Evolutionary conservation across 768 basidiomycete species (phyloP), one percentile per base, ranked within the genome.

Genomic region (Podaxis mareebaensis): DNA sequence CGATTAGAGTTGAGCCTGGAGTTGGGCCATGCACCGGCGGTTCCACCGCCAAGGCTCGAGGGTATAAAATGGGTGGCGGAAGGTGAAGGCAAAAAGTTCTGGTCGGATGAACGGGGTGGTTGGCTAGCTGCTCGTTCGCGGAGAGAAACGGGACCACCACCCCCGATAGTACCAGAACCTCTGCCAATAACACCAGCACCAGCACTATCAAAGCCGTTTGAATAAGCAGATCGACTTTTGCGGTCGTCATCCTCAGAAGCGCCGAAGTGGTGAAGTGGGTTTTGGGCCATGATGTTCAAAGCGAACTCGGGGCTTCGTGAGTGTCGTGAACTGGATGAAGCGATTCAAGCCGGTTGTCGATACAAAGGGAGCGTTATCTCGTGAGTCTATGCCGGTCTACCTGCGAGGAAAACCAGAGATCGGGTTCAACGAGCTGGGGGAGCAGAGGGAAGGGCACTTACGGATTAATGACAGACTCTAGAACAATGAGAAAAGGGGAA

Each of bases 111-210:
- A 65, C 82, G 82, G 3, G 89, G 88, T 7, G 89, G 89, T 69
- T 91, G 89, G 71, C 86, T 88, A 1, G 88, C 83, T 48, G 89
- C 89, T 63, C 89, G 78, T 75, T 89, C 87, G 62, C 85, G 81
- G 56, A 80, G 76, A 63, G 81, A 78, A 63, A 76, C 74, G 58
- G 78, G 68, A 40, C 78, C 77, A 48, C 83, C 81, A 57, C 80
- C 78, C 46, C 75, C 73, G 53, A 75, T 72, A 46, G 75, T n/a
- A 20, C 61, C 53, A 44, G 53, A 55, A 13, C 61, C 61, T 3
- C 61, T 53, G 15, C 61, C 44, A 6, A 62, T 36, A 24, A 54
- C 42, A 12, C 33, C 61, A 24, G 28, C 24, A n/a, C 42, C 61
- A 36, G 53, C 13, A 28, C 40, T 44, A 48, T 62, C 61, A 55